Conservation (phyloP, 2,329 filamentous ascomycete genomes). For the Aspergillus ustus region DNA sequence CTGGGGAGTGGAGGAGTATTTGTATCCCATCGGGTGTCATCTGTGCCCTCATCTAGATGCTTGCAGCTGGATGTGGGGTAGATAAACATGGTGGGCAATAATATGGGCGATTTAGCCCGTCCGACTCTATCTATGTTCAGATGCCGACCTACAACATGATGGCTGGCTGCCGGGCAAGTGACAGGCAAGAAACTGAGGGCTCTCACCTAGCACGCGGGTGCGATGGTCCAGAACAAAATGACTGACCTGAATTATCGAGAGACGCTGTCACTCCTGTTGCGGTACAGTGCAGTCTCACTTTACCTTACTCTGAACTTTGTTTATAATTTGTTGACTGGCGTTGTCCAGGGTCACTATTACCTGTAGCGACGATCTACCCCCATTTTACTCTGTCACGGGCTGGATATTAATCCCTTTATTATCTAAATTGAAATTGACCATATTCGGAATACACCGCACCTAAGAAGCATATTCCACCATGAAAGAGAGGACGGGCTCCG, state of each 20-base stretch:
- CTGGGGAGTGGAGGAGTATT: constrained; percentile 5
- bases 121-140: neutral
- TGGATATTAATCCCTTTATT: constrained; percentile 8
- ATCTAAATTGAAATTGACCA: neutral
- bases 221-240: constrained; percentile 7
- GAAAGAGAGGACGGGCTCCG: no score
- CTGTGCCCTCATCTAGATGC: constrained; percentile 9
- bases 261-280: constrained; percentile 2
- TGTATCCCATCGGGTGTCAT: constrained; percentile 1
- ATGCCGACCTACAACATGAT: constrained; percentile 4
- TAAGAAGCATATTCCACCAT: no score
- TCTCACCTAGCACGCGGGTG: neutral
- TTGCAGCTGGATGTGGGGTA: constrained; percentile 10
- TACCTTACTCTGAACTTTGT: constrained; percentile 12
- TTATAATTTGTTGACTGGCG: constrained; percentile 3
- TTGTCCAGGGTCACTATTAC: constrained; percentile 11
- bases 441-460: no score
- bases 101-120: neutral
- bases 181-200: constrained; percentile 12
- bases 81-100: neutral
- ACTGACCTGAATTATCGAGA: constrained; percentile 9
- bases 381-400: constrained; percentile 10
- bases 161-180: constrained; percentile 5
- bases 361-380: constrained; percentile 1
- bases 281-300: constrained; percentile 6